Evolutionary conservation across 2,329 filamentous ascomycete genomes (phyloP).

Genomic region (Diaporthe vaccinii): DNA sequence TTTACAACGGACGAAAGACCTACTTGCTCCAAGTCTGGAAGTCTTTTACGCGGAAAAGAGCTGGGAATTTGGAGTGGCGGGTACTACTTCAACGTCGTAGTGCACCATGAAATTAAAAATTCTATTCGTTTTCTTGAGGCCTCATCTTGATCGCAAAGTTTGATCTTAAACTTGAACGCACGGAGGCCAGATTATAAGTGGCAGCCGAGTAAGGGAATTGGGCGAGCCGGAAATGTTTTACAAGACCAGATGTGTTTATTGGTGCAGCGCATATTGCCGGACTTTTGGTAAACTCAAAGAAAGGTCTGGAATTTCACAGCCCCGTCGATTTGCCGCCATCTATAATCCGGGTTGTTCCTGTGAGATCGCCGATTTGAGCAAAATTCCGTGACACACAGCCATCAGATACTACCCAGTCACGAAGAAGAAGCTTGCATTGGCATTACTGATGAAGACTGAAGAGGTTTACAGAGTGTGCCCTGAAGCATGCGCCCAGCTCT

Average conservation of each 20-base stretch:
- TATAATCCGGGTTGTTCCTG: background rate
- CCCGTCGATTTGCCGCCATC: background rate
- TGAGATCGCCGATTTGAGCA: background rate
- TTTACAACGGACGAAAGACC: conserved; percentile 11
- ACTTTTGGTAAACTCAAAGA: conserved; percentile 5
- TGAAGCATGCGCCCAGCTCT: conserved; percentile 9
- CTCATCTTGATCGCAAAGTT: conserved; percentile 19
- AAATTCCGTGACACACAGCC: background rate
- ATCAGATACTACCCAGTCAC: background rate
- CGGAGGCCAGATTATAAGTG: background rate
- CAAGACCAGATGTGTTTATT: background rate
- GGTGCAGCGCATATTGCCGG: background rate
- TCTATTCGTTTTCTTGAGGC: conserved; percentile 1
- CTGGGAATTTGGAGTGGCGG: background rate
- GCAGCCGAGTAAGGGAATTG: background rate
- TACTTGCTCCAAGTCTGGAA: background rate
- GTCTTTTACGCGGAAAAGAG: background rate
- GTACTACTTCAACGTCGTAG: background rate
- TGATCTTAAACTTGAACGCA: background rate
- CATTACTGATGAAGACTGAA: background rate
- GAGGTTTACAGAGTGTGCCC: background rate
- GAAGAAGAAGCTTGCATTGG: background rate
- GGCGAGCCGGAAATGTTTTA: background rate
- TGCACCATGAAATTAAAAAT: background rate
- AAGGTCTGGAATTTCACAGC: background rate